Evolutionary conservation across 1,139 yeast genomes (phyloP), one percentile per base, ranked within the genome.

Genomic region (Pneumocystis oryctolagi): DNA sequence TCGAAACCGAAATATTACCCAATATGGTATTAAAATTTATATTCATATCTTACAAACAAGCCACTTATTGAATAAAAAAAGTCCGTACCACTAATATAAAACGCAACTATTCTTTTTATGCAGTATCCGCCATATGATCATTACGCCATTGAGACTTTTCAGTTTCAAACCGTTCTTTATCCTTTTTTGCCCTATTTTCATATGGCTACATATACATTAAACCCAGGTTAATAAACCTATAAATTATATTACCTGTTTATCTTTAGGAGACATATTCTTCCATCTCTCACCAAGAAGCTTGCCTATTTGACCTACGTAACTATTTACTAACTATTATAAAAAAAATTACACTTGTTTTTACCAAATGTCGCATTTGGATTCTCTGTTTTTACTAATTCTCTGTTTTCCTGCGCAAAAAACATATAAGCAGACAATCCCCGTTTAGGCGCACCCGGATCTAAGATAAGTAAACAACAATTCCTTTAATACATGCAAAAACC

Each of bases 381-480:
- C 76, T 89, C 96, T 67, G 92, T 84, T 76, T 95, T 83, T 71
- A 92, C 96, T 69, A 84, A 82, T 76, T 90, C 97, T 80, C 97
- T 89, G 83, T 87, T 87, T 73, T 89, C 97, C 74, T 89, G 89
- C 71, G 98, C 97, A 74, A 90, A 92, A 82, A 87, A 90, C 97
- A 92, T 90, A 84, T 92, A 92, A 64, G 97, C 97, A 67, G 97
- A 89, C 74, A 92, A 80, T 53, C 97, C 89, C 78, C 97, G 86
- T 88, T 92, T 92, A 76, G 98, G 98, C 69, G 98, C 98, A 77
- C 90, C 90, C 79, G 97, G 97, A 78, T 92, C 97, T 77, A 62
- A 47, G 5, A 20, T 3, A 25, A 12, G 25, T 47, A 47, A 47
- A 47, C 12, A 25, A 47, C 3, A 47, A 14, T n/a, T 2, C 25